Base-by-base conservation (phyloP, 129 eudicot species). In the Escallonia herrerae region DNA sequence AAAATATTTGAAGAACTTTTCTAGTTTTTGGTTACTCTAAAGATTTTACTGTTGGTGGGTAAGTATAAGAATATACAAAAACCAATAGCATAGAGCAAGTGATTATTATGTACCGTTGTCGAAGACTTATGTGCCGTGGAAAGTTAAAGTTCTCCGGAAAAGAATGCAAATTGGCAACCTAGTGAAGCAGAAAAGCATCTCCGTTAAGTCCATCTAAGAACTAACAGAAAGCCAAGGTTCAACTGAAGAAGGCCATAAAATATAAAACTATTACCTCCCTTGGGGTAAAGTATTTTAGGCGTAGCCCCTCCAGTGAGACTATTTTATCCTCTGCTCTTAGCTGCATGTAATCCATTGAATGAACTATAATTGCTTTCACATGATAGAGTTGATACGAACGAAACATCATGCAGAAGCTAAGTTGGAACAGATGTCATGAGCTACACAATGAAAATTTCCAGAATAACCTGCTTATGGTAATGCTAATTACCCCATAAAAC, bases 141-240 rank as follows among this genome's bases (percentile, higher is more conserved):
- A 94, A 94, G 68, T 81, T 80, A 64, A 94, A 94, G 51, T 86
- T 87, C 77, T 77, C 78, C 2, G 99, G 99, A 43, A 94, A 89
- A 74, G 97, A 86, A 70, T 94, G 97, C 71, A 94, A 68, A 82
- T 94, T 94, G 59, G 99, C 87, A 72, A 89, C 99, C 99, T 93
- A 69, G 41, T 43, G 62, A 50, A 44, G 43, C 12, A 43, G 59
- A 74, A 65, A 15, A 57, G 33, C 40, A 76, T 7, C 53, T 65
- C 43, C 60, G 43, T 43, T 56, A 7, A 59, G 48, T 13, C 42
- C 38, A 54, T 49, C 0, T 1, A 22, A 22, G 33, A 22, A 22
- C 33, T 22, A 22, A 0, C 33, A 22, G 33, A 22, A 22, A 22
- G 33, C 33, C 33, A 22, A 22, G 1, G 33, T 22, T 3, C n/a